Conservation (phyloP, 441 rosid genomes). For the Pelargonium myrrhifolium region DNA sequence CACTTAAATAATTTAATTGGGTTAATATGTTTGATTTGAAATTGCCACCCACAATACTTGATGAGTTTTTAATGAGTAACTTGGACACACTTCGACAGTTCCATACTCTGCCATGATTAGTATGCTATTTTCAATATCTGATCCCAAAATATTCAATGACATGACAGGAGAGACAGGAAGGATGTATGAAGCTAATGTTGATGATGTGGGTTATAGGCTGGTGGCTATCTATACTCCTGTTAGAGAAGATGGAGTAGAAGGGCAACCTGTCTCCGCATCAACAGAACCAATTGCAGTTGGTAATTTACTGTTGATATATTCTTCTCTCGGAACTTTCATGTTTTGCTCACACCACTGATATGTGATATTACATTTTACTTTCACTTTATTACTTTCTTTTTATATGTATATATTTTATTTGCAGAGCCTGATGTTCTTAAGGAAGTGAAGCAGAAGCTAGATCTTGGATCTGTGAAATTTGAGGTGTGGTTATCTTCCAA, state of each 20-base stretch:
- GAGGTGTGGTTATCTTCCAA: conserved; percentile 48
- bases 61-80: background rate
- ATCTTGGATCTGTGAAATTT: conserved; percentile 85
- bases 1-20: background rate
- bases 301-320: conserved; percentile 25
- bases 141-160: conserved; percentile 19
- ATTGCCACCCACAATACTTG: background rate
- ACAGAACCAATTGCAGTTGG: conserved; percentile 94
- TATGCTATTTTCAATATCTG: conserved; percentile 7
- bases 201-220: conserved; percentile 93
- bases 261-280: conserved; percentile 91
- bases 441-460: conserved; percentile 92
- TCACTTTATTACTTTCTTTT: conserved; percentile 1
- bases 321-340: background rate
- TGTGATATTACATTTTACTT: background rate
- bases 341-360: background rate
- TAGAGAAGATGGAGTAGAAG: conserved; percentile 92
- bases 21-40: background rate
- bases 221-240: conserved; percentile 89
- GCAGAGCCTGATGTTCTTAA: conserved; percentile 90
- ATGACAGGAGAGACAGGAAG: conserved; percentile 83
- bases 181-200: conserved; percentile 97
- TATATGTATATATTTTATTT: conserved; percentile 11
- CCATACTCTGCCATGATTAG: background rate
- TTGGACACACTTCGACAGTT: background rate